Evolutionary conservation across 176 grass and related monocot genomes (phyloP).

Genomic region (Luzula sylvatica): DNA sequence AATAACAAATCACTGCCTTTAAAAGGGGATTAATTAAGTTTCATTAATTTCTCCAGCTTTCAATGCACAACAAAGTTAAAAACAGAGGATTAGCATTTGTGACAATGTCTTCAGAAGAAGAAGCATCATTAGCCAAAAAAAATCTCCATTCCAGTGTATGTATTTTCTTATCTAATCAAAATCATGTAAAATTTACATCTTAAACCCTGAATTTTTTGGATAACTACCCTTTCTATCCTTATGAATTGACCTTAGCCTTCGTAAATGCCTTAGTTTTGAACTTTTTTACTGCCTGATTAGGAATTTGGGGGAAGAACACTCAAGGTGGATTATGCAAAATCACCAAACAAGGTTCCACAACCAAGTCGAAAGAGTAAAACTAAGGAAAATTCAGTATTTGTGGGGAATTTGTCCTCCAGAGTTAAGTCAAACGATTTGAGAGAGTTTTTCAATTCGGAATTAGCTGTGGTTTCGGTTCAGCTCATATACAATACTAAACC

Average conservation of each 20-base stretch:
- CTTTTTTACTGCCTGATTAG: slow-evolving; percentile 24
- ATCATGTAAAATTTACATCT: not conserved
- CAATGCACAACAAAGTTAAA: slow-evolving; percentile 65
- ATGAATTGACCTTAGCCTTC: not conserved
- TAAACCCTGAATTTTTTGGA: not conserved
- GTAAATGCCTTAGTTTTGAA: not conserved
- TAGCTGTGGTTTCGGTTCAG: slow-evolving; percentile 54
- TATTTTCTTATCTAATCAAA: not conserved
- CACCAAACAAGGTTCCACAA: slow-evolving; percentile 48
- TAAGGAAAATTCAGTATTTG: slow-evolving; percentile 45
- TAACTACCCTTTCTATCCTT: not conserved
- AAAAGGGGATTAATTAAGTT: not conserved
- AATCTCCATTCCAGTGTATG: slow-evolving; percentile 68
- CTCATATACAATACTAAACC: slow-evolving; percentile 70
- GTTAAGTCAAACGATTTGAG: slow-evolving; percentile 68
- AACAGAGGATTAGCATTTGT: slow-evolving; percentile 96
- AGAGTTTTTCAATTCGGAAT: slow-evolving; percentile 50
- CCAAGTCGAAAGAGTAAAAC: slow-evolving; percentile 4
- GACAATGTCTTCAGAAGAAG: slow-evolving; percentile 79
- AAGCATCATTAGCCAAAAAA: slow-evolving; percentile 46
- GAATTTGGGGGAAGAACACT: slow-evolving; percentile 58
- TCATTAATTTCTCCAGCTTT: slow-evolving; percentile 39
- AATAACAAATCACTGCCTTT: too few relatives aligned
- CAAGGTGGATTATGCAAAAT: slow-evolving; percentile 64
- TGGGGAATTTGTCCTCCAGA: slow-evolving; percentile 74